A percentile compares a stretch with the other conserved stretches of the same genome.
Evolutionary conservation across 306 rosid species (phyloP).

Genomic region (Ceratonia siliqua): DNA sequence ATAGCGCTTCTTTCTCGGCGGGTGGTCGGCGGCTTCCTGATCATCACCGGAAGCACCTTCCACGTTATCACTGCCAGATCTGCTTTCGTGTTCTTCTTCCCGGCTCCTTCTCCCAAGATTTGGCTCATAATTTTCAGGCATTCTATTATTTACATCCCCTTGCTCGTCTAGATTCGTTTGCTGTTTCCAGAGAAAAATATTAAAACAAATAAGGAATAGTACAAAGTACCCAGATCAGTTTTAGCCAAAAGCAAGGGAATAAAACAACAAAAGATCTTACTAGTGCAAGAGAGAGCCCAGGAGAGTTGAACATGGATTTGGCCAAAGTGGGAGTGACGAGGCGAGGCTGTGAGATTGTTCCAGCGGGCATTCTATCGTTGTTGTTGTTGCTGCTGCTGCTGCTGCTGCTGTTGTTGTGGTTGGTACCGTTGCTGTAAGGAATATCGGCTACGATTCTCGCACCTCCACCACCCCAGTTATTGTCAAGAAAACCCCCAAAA

Average conservation of each 20-base stretch:
- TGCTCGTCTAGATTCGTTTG: constrained; percentile 78
- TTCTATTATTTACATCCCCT: constrained; percentile 61
- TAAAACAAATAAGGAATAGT: constrained; percentile 4
- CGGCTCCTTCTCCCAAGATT: constrained; percentile 69
- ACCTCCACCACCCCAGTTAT: constrained; percentile 65
- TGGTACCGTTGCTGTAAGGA: constrained; percentile 46
- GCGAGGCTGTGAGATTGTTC: constrained; percentile 72
- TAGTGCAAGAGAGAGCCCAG: constrained; percentile 88
- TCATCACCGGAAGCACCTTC: constrained; percentile 95
- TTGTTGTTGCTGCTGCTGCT: neutral
- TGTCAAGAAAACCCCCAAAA: constrained; percentile 86
- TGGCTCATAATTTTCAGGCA: constrained; percentile 60
- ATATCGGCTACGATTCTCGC: constrained; percentile 67
- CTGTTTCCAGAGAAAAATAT: constrained; percentile 23
- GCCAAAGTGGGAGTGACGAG: constrained; percentile 70
- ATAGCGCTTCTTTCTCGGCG: constrained; percentile 77
- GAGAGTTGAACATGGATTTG: constrained; percentile 94
- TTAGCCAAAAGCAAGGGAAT: neutral
- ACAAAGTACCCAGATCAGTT: constrained; percentile 9
- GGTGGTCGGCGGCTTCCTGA: constrained; percentile 81
- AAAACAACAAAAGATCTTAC: constrained; percentile 45
- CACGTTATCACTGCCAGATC: constrained; percentile 95
- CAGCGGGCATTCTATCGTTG: constrained; percentile 65
- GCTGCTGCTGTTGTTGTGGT: constrained; percentile 12
- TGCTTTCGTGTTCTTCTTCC: constrained; percentile 88